Evolutionary conservation across 192 early-diverging fungal genomes (phyloP).

Genomic region (Podochytrium sp.): DNA sequence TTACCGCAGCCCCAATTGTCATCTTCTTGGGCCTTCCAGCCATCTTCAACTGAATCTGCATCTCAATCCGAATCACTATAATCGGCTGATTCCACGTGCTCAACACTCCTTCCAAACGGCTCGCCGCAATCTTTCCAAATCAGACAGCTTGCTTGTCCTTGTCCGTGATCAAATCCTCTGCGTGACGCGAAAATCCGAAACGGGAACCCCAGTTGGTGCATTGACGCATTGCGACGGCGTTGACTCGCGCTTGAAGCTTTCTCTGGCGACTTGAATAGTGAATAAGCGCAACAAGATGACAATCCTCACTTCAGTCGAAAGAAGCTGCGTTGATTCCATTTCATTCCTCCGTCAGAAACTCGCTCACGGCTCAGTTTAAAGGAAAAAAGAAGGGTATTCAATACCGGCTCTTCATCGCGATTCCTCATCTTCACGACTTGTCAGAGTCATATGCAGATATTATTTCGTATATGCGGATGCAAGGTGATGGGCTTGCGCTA

Average conservation of each 20-base stretch:
- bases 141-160: constrained; percentile 42
- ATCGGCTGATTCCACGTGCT: constrained; percentile 99
- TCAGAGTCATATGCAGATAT: too few relatives aligned
- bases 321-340: too few relatives aligned
- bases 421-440: too few relatives aligned
- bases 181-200: constrained; percentile 66
- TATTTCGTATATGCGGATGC: too few relatives aligned
- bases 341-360: too few relatives aligned
- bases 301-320: too few relatives aligned
- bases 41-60: constrained; percentile 93
- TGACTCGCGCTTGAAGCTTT: constrained; percentile 94
- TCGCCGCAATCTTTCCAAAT: constrained; percentile 74
- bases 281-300: too few relatives aligned
- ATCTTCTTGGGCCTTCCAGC: constrained; percentile 89
- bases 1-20: constrained; percentile 74
- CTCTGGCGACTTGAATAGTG: constrained; percentile 81
- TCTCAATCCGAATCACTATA: constrained; percentile 97
- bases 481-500: too few relatives aligned
- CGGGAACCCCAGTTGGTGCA: constrained; percentile 97
- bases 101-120: constrained; percentile 85
- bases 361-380: too few relatives aligned
- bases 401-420: too few relatives aligned
- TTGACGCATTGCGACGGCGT: constrained; percentile 96
- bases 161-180: constrained; percentile 64
- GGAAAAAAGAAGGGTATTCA: too few relatives aligned